Percentiles rank a stretch among this genome's conserved stretches.
Evolutionary conservation across 805 yeast species (phyloP).

Genomic region (Lachancea sp.): DNA sequence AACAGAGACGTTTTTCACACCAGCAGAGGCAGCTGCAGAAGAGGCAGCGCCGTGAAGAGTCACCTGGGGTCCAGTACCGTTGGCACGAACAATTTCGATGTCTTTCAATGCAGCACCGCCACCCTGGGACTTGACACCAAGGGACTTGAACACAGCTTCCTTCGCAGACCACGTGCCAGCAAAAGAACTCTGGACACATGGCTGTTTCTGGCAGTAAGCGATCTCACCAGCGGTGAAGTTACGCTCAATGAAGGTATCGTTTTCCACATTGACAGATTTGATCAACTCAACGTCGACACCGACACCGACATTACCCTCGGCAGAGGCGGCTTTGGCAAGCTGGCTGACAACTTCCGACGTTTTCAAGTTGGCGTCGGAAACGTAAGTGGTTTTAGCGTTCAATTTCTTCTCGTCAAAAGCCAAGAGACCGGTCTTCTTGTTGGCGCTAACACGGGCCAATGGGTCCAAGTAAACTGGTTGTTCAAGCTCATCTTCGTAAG

Average conservation of each 20-base stretch:
- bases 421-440: slow-evolving; percentile 37
- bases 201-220: slow-evolving; percentile 64
- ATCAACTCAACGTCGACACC: slow-evolving; percentile 97
- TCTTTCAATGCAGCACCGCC: slow-evolving; percentile 92
- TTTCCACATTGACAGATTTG: slow-evolving; percentile 72
- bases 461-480: slow-evolving; percentile 92
- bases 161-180: slow-evolving; percentile 99
- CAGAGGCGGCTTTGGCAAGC: slow-evolving; percentile 44
- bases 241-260: slow-evolving; percentile 84
- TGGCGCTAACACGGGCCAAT: slow-evolving; percentile 49
- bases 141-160: slow-evolving; percentile 96
- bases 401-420: slow-evolving; percentile 45
- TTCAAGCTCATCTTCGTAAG: slow-evolving; percentile 85
- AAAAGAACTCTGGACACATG: slow-evolving; percentile 80
- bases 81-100: slow-evolving; percentile 75
- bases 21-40: slow-evolving; percentile 62
- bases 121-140: slow-evolving; percentile 83
- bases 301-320: slow-evolving; percentile 50
- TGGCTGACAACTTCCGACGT: slow-evolving; percentile 58
- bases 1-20: slow-evolving; percentile 67
- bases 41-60: slow-evolving; percentile 69
- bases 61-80: slow-evolving; percentile 79
- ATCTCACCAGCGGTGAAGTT: slow-evolving; percentile 83
- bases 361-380: slow-evolving; percentile 36
- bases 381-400: slow-evolving; percentile 41